phyloP scores from a whole-genome alignment of 495 filamentous ascomycete species.

The Podospora sp. region DNA sequence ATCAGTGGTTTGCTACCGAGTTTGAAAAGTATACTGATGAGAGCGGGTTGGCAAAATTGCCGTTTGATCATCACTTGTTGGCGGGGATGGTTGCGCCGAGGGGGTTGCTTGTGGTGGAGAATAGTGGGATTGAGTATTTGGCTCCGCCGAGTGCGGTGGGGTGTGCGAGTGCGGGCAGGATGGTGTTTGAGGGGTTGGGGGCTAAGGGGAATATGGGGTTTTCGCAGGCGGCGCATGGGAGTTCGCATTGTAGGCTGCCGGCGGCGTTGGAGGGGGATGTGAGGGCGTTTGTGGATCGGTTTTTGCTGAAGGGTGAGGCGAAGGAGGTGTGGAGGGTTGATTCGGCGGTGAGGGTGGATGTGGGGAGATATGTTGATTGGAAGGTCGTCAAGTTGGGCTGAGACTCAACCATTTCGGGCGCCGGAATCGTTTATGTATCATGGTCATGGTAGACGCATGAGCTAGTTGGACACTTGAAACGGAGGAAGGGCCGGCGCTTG shows the following conservation, averaged over 20 bases:
- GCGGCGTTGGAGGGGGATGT: not conserved
- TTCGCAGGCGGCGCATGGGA: conserved; percentile 8
- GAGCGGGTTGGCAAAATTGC: not conserved
- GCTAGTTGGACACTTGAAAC: too few species aligned
- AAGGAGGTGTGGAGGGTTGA: not conserved
- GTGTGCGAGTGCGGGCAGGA: not conserved
- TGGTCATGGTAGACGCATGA: too few species aligned
- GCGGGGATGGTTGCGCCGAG: not conserved
- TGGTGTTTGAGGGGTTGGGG: conserved; percentile 6
- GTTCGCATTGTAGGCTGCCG: conserved; percentile 8
- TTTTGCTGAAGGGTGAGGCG: not conserved
- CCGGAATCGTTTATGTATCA: not conserved
- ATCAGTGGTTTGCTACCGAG: conserved; percentile 45
- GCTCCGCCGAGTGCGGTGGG: not conserved
- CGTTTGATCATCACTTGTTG: conserved; percentile 10
- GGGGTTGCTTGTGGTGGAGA: not conserved
- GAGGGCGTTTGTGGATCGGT: conserved; percentile 1
- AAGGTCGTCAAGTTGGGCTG: not conserved
- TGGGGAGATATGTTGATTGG: not conserved
- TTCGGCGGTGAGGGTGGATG: not conserved
- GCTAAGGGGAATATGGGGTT: not conserved
- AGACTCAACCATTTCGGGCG: not conserved
- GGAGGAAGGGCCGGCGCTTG: too few species aligned
- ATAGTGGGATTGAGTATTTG: conserved; percentile 3
- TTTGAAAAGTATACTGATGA: conserved; percentile 9